Percentiles rank a stretch among this genome's conserved stretches.
Evolutionary conservation across 23 red algal species (phyloP).

Genomic region (Cyanidioschyzon merolae): DNA sequence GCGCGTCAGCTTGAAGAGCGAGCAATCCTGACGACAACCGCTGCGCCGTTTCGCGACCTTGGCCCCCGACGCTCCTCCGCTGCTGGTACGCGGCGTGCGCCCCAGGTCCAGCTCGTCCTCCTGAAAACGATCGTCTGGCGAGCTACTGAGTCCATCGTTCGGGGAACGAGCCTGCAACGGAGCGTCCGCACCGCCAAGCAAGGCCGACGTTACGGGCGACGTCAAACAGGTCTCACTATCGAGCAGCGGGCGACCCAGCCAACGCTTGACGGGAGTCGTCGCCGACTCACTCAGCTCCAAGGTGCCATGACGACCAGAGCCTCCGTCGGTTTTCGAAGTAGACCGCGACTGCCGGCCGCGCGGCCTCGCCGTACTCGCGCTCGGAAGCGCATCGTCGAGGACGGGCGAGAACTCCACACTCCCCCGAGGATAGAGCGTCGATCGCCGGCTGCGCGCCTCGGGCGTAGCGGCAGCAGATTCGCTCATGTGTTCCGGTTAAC

Average conservation of each 20-base stretch:
- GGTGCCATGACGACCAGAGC: too few relatives aligned
- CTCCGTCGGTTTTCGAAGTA: too few relatives aligned
- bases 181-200: not conserved
- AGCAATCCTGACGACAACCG: constrained; percentile 60
- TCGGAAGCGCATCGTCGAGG: not conserved
- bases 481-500: too few relatives aligned
- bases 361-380: not conserved
- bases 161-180: not conserved
- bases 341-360: not conserved
- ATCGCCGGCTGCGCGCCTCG: not conserved
- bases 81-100: not conserved
- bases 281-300: not conserved
- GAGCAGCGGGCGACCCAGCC: not conserved
- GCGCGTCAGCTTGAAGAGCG: constrained; percentile 68
- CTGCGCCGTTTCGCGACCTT: not conserved
- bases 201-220: not conserved
- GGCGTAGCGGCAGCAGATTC: not conserved
- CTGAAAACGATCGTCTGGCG: not conserved
- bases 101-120: not conserved
- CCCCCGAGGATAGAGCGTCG: not conserved
- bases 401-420: not conserved
- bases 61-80: not conserved
- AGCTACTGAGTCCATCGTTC: not conserved
- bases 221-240: not conserved
- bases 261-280: not conserved